These are phyloP conservation scores for Colletotrichum sp. DNA, from an alignment of 2,329 filamentous ascomycete genomes.

Conservation along the genomic window DNA sequence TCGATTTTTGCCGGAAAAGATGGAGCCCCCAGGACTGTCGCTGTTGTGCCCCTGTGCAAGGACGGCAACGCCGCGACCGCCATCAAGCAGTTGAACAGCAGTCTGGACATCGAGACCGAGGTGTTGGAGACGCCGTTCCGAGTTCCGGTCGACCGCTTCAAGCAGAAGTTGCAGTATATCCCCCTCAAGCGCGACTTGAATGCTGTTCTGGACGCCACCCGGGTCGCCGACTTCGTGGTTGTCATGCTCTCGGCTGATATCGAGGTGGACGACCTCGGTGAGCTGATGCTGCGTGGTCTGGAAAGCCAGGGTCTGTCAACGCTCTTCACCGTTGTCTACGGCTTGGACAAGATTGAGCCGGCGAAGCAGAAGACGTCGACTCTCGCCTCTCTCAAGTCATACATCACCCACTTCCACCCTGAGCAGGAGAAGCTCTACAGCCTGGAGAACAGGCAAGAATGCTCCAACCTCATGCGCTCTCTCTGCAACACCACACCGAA, in stretches of 20 bases:
- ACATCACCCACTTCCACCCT: constrained; percentile 93
- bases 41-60: constrained; percentile 82
- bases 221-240: constrained; percentile 89
- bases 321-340: constrained; percentile 84
- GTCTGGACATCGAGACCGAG: constrained; percentile 78
- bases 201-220: constrained; percentile 82
- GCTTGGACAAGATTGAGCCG: constrained; percentile 78
- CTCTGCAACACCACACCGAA: constrained; percentile 92
- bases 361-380: constrained; percentile 80
- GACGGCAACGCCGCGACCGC: constrained; percentile 72
- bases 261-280: constrained; percentile 84
- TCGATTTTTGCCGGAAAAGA: constrained; percentile 87
- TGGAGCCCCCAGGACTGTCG: constrained; percentile 86
- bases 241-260: constrained; percentile 82
- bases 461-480: constrained; percentile 87
- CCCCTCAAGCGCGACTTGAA: constrained; percentile 76
- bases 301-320: constrained; percentile 96
- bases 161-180: constrained; percentile 90
- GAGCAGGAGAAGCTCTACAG: constrained; percentile 90
- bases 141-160: constrained; percentile 86
- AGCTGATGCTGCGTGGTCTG: constrained; percentile 83
- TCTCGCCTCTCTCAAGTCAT: constrained; percentile 84
- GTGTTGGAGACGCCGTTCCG: constrained; percentile 64
- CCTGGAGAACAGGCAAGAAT: constrained; percentile 88
- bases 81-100: constrained; percentile 74